Evolutionary conservation across 192 early-diverging fungal genomes (phyloP).

Genomic region (Pilaira anomala): DNA sequence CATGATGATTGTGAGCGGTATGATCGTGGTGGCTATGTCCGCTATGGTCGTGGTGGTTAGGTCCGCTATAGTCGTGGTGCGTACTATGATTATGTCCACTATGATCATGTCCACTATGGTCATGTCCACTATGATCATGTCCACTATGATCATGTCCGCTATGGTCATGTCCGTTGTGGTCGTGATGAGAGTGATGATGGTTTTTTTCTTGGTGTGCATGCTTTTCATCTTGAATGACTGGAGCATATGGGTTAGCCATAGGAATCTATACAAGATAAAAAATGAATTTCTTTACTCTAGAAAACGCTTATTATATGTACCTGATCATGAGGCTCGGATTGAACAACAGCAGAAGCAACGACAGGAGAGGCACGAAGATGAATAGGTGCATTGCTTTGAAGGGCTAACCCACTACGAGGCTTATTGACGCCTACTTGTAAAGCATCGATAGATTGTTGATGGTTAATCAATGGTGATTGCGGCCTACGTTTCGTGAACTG

Average conservation of each 20-base stretch:
- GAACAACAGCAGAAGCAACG: no score
- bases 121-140: constrained; percentile 1
- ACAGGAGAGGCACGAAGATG: background rate
- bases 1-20: background rate
- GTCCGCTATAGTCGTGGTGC: background rate
- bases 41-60: background rate
- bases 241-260: no score
- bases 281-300: background rate
- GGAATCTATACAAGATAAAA: no score
- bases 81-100: background rate
- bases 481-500: constrained; percentile 15
- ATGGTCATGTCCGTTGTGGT: constrained; percentile 13
- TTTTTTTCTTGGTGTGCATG: no score
- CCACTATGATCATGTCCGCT: constrained; percentile 18
- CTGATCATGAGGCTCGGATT: background rate
- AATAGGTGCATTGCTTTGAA: constrained; percentile 4
- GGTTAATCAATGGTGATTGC: constrained; percentile 5
- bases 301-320: background rate
- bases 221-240: no score
- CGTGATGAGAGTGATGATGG: constrained; percentile 7
- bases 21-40: background rate
- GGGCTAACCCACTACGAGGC: background rate
- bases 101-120: background rate
- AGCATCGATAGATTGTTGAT: constrained; percentile 1
- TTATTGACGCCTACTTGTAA: background rate